Conservation (phyloP, 306 rosid genomes). For the Lagenaria siceraria region DNA sequence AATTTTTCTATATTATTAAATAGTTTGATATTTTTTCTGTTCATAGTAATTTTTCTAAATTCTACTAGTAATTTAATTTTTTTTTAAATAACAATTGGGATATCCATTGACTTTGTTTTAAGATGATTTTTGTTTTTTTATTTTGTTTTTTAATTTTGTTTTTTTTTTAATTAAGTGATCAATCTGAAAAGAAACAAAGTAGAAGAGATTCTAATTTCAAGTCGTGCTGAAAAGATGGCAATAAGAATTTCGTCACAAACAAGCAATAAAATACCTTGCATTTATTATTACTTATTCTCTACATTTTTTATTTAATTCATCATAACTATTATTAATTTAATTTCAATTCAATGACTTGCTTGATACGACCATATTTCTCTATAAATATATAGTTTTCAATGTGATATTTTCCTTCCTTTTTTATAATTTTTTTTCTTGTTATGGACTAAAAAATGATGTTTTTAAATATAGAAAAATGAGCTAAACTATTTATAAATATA, state of each 20-base stretch:
- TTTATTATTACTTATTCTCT: background rate
- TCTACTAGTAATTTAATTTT: background rate
- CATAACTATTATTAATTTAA: background rate
- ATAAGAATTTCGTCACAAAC: background rate
- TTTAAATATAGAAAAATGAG: too few species aligned
- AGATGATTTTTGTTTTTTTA: background rate
- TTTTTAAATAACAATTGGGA: background rate
- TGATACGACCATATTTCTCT: background rate
- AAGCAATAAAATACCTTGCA: background rate
- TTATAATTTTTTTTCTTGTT: too few species aligned
- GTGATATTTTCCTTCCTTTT: too few species aligned
- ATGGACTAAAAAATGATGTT: too few species aligned
- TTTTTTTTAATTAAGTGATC: background rate
- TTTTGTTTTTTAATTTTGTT: background rate
- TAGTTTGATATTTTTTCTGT: too few species aligned
- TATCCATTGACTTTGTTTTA: background rate
- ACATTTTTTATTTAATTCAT: background rate
- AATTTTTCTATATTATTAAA: too few species aligned
- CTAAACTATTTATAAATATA: too few species aligned
- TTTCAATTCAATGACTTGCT: background rate
- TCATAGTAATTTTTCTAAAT: too few species aligned
- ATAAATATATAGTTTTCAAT: too few species aligned
- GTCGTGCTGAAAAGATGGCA: background rate
- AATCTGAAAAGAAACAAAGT: background rate
- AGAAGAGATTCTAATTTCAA: background rate